Conservation (phyloP, 805 yeast genomes). For the Schwanniomyces pseudopolymorphus region DNA sequence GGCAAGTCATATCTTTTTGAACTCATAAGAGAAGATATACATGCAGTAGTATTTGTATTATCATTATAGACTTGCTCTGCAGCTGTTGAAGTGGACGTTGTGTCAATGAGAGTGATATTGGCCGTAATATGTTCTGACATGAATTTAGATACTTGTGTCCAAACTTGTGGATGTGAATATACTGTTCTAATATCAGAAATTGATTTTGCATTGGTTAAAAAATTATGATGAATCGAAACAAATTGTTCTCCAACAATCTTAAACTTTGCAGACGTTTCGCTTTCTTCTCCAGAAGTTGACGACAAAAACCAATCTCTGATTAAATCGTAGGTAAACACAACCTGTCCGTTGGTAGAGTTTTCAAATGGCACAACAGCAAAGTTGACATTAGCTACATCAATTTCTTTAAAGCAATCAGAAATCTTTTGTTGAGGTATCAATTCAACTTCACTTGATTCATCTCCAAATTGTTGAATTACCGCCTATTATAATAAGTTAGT, state of each 20-base stretch:
- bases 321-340: slow-evolving; percentile 79
- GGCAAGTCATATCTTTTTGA: slow-evolving; percentile 59
- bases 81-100: slow-evolving; percentile 81
- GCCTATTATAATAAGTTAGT: slow-evolving; percentile 25
- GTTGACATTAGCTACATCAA: slow-evolving; percentile 48
- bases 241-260: slow-evolving; percentile 73
- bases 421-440: slow-evolving; percentile 43
- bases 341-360: slow-evolving; percentile 94
- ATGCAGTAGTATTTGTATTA: slow-evolving; percentile 48
- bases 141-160: slow-evolving; percentile 85
- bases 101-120: slow-evolving; percentile 49
- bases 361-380: slow-evolving; percentile 86
- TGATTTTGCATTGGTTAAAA: slow-evolving; percentile 49
- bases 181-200: slow-evolving; percentile 51
- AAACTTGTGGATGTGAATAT: slow-evolving; percentile 95
- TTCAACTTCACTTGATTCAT: slow-evolving; percentile 25
- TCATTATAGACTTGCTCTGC: slow-evolving; percentile 58
- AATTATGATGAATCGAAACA: slow-evolving; percentile 79
- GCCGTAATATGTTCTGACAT: slow-evolving; percentile 31
- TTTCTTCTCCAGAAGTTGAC: slow-evolving; percentile 12
- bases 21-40: slow-evolving; percentile 73
- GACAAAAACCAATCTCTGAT: slow-evolving; percentile 64
- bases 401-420: slow-evolving; percentile 60
- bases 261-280: slow-evolving; percentile 24
- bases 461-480: slow-evolving; percentile 52